phyloP scores from a whole-genome alignment of 768 basidiomycete species.

The Boletus reticulatus region DNA sequence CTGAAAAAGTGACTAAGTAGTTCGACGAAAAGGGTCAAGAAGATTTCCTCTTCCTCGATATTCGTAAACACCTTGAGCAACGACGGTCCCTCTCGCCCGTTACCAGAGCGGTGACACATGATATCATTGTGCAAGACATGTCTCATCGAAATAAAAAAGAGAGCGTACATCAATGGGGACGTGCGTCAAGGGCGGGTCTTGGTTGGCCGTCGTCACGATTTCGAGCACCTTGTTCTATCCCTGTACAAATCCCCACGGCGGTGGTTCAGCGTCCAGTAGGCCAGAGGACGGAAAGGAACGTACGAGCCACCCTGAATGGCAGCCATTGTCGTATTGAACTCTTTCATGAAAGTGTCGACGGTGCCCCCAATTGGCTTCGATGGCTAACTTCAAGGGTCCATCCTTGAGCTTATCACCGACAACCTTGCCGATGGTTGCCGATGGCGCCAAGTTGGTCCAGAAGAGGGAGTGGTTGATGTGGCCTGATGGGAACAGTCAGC shows the following conservation, averaged over 20 bases:
- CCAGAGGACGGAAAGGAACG: conserved; percentile 30
- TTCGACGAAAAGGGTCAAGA: no score
- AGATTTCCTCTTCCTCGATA: no score
- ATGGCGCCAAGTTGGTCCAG: conserved; percentile 90
- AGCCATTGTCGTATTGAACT: conserved; percentile 83
- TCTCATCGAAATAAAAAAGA: no score
- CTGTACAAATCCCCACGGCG: conserved; percentile 32
- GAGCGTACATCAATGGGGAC: conserved; percentile 48
- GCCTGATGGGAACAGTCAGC: conserved; percentile 37
- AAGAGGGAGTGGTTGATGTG: conserved; percentile 96
- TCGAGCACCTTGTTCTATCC: conserved; percentile 75
- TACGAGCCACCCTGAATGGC: conserved; percentile 96
- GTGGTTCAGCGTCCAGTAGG: no score
- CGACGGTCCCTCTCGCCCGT: no score
- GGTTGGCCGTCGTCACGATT: conserved; percentile 90
- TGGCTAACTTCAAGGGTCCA: conserved; percentile 66
- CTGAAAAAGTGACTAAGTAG: no score
- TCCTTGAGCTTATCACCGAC: conserved; percentile 55
- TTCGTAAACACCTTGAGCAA: no score
- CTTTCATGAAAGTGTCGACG: conserved; percentile 67
- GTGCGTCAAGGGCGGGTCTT: conserved; percentile 82
- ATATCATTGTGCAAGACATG: no score
- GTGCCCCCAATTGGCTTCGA: conserved; percentile 63
- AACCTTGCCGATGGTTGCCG: conserved; percentile 50
- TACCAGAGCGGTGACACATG: no score